Percentiles rank a stretch among this genome's conserved stretches.
phyloP scores from a whole-genome alignment of 176 grass and related monocot genomes.

The Aegilops speltoides region DNA sequence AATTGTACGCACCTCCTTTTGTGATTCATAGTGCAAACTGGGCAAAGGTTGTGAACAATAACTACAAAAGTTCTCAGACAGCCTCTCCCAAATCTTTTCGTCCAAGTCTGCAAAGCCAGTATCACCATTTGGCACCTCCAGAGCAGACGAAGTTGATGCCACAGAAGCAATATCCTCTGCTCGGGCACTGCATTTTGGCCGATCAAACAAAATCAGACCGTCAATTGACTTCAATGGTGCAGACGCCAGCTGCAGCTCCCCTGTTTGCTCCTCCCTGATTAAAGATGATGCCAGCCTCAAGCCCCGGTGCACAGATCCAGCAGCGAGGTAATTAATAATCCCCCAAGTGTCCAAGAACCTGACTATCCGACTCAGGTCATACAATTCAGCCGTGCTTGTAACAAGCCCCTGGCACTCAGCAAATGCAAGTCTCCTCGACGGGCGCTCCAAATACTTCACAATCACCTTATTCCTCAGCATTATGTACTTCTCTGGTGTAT shows the following conservation, averaged over 20 bases:
- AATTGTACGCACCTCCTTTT: constrained; percentile 72
- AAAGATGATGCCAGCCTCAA: constrained; percentile 72
- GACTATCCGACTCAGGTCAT: constrained; percentile 90
- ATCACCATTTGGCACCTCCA: constrained; percentile 34
- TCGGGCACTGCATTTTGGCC: constrained; percentile 74
- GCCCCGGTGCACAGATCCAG: constrained; percentile 71
- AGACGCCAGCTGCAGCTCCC: constrained; percentile 83
- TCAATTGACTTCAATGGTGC: constrained; percentile 90
- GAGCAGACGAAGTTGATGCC: constrained; percentile 37
- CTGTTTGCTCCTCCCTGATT: constrained; percentile 70
- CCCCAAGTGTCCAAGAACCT: constrained; percentile 92
- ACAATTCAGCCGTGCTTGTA: constrained; percentile 64
- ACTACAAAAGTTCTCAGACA: constrained; percentile 66
- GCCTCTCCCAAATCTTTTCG: constrained; percentile 57
- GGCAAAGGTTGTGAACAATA: constrained; percentile 70
- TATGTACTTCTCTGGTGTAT: constrained; percentile 81
- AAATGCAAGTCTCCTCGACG: constrained; percentile 67
- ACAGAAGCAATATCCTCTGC: constrained; percentile 54
- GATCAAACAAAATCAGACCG: constrained; percentile 93
- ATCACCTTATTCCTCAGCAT: constrained; percentile 89
- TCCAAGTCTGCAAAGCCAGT: constrained; percentile 59
- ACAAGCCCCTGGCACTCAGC: constrained; percentile 86
- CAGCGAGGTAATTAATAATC: constrained; percentile 93
- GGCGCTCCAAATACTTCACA: constrained; percentile 71
- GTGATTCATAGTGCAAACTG: constrained; percentile 69